Conservation (phyloP, 164 flowering plant genomes). For the Vitis labrusca region DNA sequence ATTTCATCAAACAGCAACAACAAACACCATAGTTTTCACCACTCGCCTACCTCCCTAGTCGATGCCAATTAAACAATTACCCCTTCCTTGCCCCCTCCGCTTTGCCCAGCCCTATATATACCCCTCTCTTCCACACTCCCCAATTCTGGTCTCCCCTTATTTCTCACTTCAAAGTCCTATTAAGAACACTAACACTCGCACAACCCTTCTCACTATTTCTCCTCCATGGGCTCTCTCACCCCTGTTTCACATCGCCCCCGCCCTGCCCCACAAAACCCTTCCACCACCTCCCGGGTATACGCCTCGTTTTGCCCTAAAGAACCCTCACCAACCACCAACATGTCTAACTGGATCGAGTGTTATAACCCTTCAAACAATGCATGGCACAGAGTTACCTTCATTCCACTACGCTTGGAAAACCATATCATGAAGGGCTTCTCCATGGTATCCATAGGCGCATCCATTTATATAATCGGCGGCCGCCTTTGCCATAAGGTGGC, state of each 20-base stretch:
- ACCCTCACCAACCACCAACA: neutral
- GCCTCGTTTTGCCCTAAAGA: conserved; percentile 32
- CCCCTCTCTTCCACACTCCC: no score
- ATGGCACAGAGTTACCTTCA: conserved; percentile 33
- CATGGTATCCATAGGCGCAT: conserved; percentile 42
- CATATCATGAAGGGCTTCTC: conserved; percentile 51
- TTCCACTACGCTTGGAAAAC: conserved; percentile 37
- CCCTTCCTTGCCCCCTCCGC: no score
- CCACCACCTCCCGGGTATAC: conserved; percentile 16
- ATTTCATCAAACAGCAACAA: no score
- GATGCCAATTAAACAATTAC: no score
- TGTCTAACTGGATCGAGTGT: conserved; percentile 42
- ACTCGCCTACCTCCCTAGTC: no score
- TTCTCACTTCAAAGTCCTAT: no score
- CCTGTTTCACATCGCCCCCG: conserved; percentile 10
- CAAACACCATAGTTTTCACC: no score
- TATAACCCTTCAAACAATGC: conserved; percentile 45
- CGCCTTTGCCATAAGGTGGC: conserved; percentile 28
- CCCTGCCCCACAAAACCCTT: conserved; percentile 15
- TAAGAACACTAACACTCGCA: neutral
- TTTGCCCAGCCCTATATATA: no score
- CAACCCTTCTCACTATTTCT: neutral
- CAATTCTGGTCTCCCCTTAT: no score
- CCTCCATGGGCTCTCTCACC: conserved; percentile 40
- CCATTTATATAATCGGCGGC: conserved; percentile 53